Conservation (phyloP, 331 rosid genomes). For the Quercus phellos region DNA sequence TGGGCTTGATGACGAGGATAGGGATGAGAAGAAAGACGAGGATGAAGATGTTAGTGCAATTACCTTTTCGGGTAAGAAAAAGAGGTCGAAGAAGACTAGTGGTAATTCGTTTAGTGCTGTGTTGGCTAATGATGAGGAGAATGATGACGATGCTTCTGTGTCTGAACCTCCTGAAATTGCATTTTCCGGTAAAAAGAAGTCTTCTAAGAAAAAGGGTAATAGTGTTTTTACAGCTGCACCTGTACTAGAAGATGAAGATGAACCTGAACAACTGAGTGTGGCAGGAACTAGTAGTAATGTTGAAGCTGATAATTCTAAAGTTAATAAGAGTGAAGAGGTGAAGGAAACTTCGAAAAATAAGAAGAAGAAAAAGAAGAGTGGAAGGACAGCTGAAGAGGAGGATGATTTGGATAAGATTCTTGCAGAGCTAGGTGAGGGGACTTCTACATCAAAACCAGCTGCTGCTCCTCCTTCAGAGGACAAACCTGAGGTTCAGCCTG, state of each 20-base stretch:
- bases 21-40: conserved; percentile 39
- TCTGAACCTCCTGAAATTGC: conserved; percentile 41
- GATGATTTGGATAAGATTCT: conserved; percentile 91
- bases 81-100: conserved; percentile 67
- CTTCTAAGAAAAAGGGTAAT: conserved; percentile 68
- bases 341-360: conserved; percentile 64
- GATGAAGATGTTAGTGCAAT: conserved; percentile 54
- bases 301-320: conserved; percentile 28
- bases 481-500: conserved; percentile 50
- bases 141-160: conserved; percentile 34
- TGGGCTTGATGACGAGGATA: conserved; percentile 46
- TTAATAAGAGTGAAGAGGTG: conserved; percentile 48
- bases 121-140: conserved; percentile 42
- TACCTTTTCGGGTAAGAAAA: conserved; percentile 77
- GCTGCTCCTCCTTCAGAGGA: conserved; percentile 39
- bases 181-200: conserved; percentile 84
- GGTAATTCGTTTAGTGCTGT: conserved; percentile 29
- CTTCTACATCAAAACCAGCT: conserved; percentile 36
- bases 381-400: conserved; percentile 93
- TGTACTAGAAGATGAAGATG: conserved; percentile 42
- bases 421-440: conserved; percentile 83
- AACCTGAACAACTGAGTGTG: conserved; percentile 37
- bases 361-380: conserved; percentile 93
- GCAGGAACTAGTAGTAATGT: conserved; percentile 25
- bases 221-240: conserved; percentile 14